phyloP scores from a whole-genome alignment of 2,329 filamentous ascomycete species.

The Rutstroemia sp. region DNA sequence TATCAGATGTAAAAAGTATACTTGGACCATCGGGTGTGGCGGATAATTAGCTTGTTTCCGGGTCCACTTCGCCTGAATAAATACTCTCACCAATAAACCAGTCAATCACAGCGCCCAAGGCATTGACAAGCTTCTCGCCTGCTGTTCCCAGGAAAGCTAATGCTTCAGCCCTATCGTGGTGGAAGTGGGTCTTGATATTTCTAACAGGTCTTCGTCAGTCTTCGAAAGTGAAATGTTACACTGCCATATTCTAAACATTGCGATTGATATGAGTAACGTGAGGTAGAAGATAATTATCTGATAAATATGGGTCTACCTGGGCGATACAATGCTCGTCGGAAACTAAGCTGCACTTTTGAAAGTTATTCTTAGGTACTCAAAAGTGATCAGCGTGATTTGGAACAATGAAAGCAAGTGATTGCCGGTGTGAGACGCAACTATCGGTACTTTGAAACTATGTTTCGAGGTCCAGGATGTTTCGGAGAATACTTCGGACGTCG shows the following conservation, averaged over 20 bases:
- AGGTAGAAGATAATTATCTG: not conserved
- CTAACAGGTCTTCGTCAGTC: not conserved
- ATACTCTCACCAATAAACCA: not conserved
- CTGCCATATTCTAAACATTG: no score
- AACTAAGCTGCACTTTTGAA: not conserved
- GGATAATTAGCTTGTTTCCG: not conserved
- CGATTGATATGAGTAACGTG: no score
- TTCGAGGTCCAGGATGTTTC: conserved; percentile 19
- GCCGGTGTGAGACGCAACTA: not conserved
- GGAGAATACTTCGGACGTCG: conserved; percentile 24
- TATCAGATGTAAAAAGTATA: not conserved
- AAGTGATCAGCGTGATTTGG: conserved; percentile 1
- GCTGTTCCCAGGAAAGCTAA: not conserved
- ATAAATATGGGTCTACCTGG: not conserved
- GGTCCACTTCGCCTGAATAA: not conserved
- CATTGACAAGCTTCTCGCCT: not conserved
- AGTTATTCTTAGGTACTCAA: conserved; percentile 1
- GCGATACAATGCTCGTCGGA: not conserved
- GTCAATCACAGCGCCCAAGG: not conserved
- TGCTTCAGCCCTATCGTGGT: not conserved
- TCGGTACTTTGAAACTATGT: conserved; percentile 13
- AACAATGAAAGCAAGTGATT: not conserved
- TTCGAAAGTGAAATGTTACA: no score
- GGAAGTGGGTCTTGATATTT: not conserved
- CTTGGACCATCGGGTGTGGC: not conserved